Evolutionary conservation across 192 early-diverging fungal genomes (phyloP).

Genomic region (Dispira simplex): DNA sequence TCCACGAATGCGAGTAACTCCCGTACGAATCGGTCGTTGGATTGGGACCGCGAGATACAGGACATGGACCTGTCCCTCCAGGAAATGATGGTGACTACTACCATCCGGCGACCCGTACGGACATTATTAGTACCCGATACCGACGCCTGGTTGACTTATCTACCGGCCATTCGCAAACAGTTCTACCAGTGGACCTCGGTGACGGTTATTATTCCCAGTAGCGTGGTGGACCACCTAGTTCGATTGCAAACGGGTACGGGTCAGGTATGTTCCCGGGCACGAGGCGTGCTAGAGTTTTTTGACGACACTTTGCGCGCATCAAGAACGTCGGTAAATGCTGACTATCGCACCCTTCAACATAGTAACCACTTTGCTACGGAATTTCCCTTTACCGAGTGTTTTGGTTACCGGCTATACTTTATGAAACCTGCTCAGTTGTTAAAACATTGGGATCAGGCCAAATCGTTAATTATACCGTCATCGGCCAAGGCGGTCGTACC

Average conservation of each 20-base stretch:
- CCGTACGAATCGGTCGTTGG: no score
- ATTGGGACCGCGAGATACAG: no score
- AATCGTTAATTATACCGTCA: not conserved
- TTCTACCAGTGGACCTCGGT: not conserved
- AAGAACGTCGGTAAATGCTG: no score
- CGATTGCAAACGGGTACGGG: not conserved
- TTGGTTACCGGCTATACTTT: not conserved
- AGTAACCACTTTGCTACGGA: not conserved
- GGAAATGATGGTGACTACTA: no score
- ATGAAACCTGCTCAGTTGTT: not conserved
- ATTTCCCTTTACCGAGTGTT: conserved; percentile 2
- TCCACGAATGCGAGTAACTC: no score
- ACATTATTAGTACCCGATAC: not conserved
- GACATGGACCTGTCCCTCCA: no score
- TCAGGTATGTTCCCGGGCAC: not conserved
- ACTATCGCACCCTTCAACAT: no score
- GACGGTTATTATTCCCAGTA: not conserved
- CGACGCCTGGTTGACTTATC: not conserved
- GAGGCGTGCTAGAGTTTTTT: not conserved
- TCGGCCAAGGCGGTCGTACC: no score
- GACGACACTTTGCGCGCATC: no score
- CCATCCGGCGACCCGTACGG: no score
- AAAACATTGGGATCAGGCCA: conserved; percentile 2
- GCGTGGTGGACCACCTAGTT: not conserved
- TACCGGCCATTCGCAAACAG: not conserved